These are phyloP conservation scores for Linum usitatissimum DNA, from an alignment of 345 rosid genomes.

Conservation along the genomic window DNA sequence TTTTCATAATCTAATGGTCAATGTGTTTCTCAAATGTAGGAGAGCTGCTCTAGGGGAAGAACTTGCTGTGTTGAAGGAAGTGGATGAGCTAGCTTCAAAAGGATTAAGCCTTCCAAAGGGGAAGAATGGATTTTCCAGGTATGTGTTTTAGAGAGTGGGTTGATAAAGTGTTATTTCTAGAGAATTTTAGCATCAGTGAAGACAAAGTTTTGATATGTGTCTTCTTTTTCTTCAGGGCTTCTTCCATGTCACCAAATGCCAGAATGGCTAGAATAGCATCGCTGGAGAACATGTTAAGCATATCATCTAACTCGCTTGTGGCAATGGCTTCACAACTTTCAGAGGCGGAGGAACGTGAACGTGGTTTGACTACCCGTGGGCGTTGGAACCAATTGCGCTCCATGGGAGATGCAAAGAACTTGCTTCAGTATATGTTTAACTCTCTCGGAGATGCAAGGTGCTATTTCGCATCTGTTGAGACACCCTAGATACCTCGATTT, in stretches of 20 bases:
- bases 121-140: conserved; percentile 90
- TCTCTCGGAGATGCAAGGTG: conserved; percentile 82
- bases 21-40: conserved; percentile 27
- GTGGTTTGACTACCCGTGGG: conserved; percentile 78
- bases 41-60: conserved; percentile 95
- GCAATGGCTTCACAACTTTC: conserved; percentile 99
- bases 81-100: conserved; percentile 75
- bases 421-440: conserved; percentile 90
- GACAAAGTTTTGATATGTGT: conserved; percentile 9
- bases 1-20: conserved; percentile 6
- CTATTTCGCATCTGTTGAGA: conserved; percentile 12
- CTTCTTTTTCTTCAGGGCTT: conserved; percentile 47
- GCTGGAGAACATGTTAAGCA: conserved; percentile 83
- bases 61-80: conserved; percentile 78
- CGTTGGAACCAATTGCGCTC: conserved; percentile 98
- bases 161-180: too few relatives aligned
- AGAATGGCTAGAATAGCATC: conserved; percentile 84
- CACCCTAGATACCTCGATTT: conserved; percentile 1
- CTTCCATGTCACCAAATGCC: conserved; percentile 91
- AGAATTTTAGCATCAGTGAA: too few relatives aligned
- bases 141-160: conserved; percentile 9
- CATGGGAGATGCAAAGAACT: conserved; percentile 94
- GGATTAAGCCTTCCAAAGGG: conserved; percentile 91
- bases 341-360: conserved; percentile 95
- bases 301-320: conserved; percentile 86